Evolutionary conservation across 768 basidiomycete species (phyloP).

Genomic region (Kwoniella newhampshirensis): DNA sequence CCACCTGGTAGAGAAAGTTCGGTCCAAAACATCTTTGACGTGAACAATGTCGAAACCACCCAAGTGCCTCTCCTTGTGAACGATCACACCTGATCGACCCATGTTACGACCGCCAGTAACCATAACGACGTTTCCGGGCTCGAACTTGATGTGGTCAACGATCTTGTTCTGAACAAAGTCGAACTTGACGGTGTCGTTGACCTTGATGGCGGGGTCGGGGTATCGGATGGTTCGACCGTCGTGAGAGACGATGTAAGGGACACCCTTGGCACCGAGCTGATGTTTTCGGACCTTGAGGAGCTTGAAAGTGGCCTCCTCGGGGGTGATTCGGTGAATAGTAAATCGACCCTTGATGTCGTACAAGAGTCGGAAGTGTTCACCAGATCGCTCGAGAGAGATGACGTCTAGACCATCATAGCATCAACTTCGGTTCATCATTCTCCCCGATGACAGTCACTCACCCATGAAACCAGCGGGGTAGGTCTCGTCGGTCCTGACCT

Average conservation of each 20-base stretch:
- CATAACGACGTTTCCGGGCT: slow-evolving; percentile 95
- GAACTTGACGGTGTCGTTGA: slow-evolving; percentile 97
- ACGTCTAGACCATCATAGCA: slow-evolving; percentile 64
- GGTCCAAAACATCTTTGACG: slow-evolving; percentile 90
- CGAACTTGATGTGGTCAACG: slow-evolving; percentile 85
- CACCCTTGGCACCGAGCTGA: slow-evolving; percentile 86
- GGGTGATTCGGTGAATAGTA: slow-evolving; percentile 98
- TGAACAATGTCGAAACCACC: slow-evolving; percentile 99
- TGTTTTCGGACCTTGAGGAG: slow-evolving; percentile 84
- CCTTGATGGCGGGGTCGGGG: slow-evolving; percentile 90
- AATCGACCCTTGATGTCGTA: slow-evolving; percentile 99
- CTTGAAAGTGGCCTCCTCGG: slow-evolving; percentile 95
- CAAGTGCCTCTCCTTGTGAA: slow-evolving; percentile 93
- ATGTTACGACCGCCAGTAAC: slow-evolving; percentile 99
- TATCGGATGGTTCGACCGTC: slow-evolving; percentile 99
- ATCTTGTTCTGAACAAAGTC: slow-evolving; percentile 95
- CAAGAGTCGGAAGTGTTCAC: slow-evolving; percentile 97
- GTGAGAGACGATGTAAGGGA: slow-evolving; percentile 96
- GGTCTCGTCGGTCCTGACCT: slow-evolving; percentile 96
- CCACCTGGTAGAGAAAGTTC: slow-evolving; percentile 96
- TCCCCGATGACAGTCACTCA: slow-evolving; percentile 55
- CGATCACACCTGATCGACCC: slow-evolving; percentile 95
- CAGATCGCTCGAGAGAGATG: slow-evolving; percentile 94
- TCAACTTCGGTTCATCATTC: no score
- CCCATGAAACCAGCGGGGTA: slow-evolving; percentile 98